These are phyloP conservation scores for Trichocladium uniseriatum DNA, from an alignment of 495 filamentous ascomycete genomes.

Conservation along the genomic window DNA sequence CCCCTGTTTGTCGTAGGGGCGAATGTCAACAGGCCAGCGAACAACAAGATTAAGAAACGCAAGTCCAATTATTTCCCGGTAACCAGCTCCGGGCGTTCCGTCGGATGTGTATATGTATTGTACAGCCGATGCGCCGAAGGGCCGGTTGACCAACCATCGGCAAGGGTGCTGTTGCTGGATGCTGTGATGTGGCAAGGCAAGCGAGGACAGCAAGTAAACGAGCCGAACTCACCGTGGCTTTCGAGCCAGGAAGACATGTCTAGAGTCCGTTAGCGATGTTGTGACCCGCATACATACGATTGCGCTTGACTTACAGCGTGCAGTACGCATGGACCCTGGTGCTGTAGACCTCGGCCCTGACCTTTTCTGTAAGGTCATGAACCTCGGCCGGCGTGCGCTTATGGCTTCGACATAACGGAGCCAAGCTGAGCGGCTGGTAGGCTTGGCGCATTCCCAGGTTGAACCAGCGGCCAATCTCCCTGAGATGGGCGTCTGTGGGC, in stretches of 20 bases:
- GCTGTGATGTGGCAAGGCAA: background rate
- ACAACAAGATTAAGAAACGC: background rate
- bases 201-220: background rate
- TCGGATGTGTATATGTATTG: background rate
- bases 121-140: background rate
- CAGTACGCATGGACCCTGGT: conserved; percentile 57
- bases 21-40: conserved; percentile 4
- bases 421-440: conserved; percentile 64
- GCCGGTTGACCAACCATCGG: background rate
- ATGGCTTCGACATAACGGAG: conserved; percentile 59
- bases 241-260: conserved; percentile 26
- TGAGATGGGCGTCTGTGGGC: conserved; percentile 58
- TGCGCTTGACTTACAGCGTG: conserved; percentile 51
- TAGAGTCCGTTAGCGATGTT: conserved; percentile 14
- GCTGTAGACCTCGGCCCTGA: conserved; percentile 60
- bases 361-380: conserved; percentile 48
- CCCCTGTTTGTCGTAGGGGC: background rate
- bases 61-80: conserved; percentile 4
- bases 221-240: conserved; percentile 13
- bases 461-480: conserved; percentile 75
- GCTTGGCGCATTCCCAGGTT: conserved; percentile 65
- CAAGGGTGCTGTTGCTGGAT: background rate
- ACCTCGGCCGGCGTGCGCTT: conserved; percentile 60
- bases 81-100: background rate
- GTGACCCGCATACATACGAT: too few species aligned